Evolutionary conservation across 129 eudicot species (phyloP).

Genomic region (Artemisia tridentata): DNA sequence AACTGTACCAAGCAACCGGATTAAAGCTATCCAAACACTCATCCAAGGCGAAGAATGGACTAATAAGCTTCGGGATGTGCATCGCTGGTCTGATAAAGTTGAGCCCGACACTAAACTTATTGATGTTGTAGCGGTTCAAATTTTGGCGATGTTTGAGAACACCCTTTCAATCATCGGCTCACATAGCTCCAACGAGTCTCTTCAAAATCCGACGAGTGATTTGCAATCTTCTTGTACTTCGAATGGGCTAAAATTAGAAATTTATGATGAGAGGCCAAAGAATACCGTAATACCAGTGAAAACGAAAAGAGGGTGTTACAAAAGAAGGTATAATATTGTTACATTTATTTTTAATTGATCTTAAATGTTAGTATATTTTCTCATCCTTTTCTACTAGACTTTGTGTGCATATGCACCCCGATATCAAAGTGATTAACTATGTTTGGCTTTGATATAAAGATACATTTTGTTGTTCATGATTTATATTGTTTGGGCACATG

Average conservation of each 20-base stretch:
- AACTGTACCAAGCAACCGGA: slow-evolving; percentile 21
- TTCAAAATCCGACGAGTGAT: slow-evolving; percentile 21
- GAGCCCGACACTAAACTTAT: slow-evolving; percentile 4
- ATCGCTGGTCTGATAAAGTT: not conserved
- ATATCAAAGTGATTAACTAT: not conserved
- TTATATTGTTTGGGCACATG: not conserved
- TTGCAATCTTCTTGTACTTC: not conserved
- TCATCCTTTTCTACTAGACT: too few relatives aligned
- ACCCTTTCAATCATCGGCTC: slow-evolving; percentile 29
- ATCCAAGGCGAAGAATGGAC: slow-evolving; percentile 37
- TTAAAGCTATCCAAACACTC: slow-evolving; percentile 27
- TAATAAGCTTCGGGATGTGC: slow-evolving; percentile 28
- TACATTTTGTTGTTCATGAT: not conserved
- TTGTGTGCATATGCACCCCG: not conserved
- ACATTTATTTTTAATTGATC: not conserved
- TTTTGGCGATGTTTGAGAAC: slow-evolving; percentile 35
- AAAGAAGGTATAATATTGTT: slow-evolving; percentile 4
- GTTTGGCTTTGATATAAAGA: not conserved
- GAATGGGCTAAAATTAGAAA: not conserved
- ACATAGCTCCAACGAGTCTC: slow-evolving; percentile 16
- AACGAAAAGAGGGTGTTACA: slow-evolving; percentile 6
- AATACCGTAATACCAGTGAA: not conserved
- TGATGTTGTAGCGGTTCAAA: slow-evolving; percentile 25
- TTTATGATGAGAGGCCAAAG: not conserved
- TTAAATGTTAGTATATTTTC: too few relatives aligned